phyloP scores from a whole-genome alignment of 768 basidiomycete species.

The Trametes cinnabarina region DNA sequence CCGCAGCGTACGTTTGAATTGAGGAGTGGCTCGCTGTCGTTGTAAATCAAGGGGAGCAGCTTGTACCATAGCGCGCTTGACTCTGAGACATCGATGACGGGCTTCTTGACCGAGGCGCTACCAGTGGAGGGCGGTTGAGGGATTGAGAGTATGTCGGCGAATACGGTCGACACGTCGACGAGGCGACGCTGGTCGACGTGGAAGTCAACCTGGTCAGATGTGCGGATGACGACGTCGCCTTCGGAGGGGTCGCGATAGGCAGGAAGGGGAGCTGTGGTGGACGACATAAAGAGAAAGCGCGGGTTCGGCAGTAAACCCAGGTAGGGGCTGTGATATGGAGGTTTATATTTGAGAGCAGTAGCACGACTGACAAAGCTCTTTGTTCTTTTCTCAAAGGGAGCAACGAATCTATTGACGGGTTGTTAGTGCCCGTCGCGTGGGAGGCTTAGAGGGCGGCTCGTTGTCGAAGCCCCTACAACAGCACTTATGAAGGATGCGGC shows the following conservation, averaged over 20 bases:
- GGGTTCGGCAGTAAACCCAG: neutral
- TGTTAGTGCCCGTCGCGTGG: too few relatives aligned
- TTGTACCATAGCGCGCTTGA: neutral
- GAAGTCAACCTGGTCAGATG: neutral
- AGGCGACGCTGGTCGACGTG: neutral
- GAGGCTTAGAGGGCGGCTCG: too few relatives aligned
- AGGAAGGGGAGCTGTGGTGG: neutral
- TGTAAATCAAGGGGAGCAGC: neutral
- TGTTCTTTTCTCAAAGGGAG: too few relatives aligned
- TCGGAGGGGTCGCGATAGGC: neutral
- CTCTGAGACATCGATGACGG: neutral
- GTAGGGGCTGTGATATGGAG: too few relatives aligned
- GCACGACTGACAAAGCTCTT: too few relatives aligned
- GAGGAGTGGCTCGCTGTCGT: neutral
- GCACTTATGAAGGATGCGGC: too few relatives aligned
- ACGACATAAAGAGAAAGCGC: neutral
- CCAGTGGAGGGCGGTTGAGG: neutral
- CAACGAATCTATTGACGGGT: too few relatives aligned
- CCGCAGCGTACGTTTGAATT: neutral
- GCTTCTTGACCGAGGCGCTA: neutral
- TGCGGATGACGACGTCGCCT: conserved; percentile 1
- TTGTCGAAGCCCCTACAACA: too few relatives aligned
- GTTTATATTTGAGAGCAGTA: too few relatives aligned
- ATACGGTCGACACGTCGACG: neutral
- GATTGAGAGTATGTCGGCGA: too few relatives aligned